Base-by-base conservation (phyloP, 768 basidiomycete genomes). In the Suillus spraguei region DNA sequence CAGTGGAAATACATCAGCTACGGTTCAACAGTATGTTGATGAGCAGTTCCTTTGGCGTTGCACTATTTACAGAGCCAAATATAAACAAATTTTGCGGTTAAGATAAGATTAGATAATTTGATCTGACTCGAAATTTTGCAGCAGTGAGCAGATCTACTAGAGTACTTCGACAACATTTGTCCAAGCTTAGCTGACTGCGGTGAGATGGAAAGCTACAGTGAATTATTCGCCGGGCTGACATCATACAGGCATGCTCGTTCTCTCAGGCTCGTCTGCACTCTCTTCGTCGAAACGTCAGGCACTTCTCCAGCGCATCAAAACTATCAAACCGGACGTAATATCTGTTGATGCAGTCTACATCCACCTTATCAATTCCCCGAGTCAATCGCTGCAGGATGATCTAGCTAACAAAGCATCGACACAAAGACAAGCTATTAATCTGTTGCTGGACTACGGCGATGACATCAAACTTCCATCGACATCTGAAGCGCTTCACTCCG, bases 391-490 rank as follows among this genome's bases (percentile, higher is more conserved):
- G 0, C 82, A 89, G 66, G 69, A 68, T 0, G 81, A 85, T 9
- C 81, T 95, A 7, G 66, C 73, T 0, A 72, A 82, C 53, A 47
- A 71, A 0, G 70, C 70, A 2, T 89, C 89, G 0, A 54, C 77
- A 0, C 76, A 81, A 52, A 78, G 86, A 39, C 70, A 75, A 65
- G 81, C 86, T 17, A 82, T 99, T 28, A 81, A 88, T 66, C 82
- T 83, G 24, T 85, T 99, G 9, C 78, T 99, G 63, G 80, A 84
- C 14, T 99, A 99, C 67, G 97, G 97, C 7, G 92, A 96, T 72
- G 81, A 92, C 73, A 76, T 85, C 65, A 78, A 82, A 4, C 74
- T 87, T 4, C 72, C 79, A 4, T 75, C 69, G 8, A 88, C 88
- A 0, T 65, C 72, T 13, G 66, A 72, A 24, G 70, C 75, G 33